Conservation (phyloP, 164 flowering plant genomes). For the Aristolochia fimbriata region DNA sequence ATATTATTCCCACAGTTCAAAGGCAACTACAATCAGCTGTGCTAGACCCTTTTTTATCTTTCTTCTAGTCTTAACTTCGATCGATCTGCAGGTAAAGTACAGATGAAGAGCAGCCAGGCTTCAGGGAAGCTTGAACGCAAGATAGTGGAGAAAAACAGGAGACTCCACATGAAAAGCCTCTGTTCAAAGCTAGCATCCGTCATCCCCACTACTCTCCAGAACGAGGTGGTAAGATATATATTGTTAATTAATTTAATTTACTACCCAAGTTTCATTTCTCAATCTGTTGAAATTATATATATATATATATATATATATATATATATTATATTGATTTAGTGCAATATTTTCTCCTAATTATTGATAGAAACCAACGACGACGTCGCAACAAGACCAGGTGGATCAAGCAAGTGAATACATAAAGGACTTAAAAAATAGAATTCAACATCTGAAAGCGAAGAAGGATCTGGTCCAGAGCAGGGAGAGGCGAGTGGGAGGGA, state of each 20-base stretch:
- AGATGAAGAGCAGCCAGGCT: slow-evolving; percentile 6
- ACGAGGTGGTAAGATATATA: too few relatives aligned
- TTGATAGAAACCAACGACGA: neutral
- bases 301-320: too few relatives aligned
- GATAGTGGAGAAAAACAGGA: slow-evolving; percentile 32
- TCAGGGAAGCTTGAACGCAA: slow-evolving; percentile 30
- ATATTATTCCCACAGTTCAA: neutral
- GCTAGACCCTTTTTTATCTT: too few relatives aligned
- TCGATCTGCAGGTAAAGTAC: too few relatives aligned
- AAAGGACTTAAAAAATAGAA: neutral
- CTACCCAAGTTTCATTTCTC: neutral
- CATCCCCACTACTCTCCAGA: slow-evolving; percentile 14
- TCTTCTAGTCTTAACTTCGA: too few relatives aligned
- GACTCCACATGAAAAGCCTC: slow-evolving; percentile 34
- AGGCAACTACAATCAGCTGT: neutral
- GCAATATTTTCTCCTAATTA: too few relatives aligned
- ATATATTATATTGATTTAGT: too few relatives aligned
- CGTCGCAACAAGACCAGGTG: neutral
- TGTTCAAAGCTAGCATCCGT: slow-evolving; percentile 31
- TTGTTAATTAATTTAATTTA: too few relatives aligned
- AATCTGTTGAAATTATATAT: neutral
- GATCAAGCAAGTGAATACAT: neutral
- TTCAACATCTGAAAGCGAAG: too few relatives aligned
- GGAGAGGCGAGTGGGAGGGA: neutral
- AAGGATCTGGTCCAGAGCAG: too few relatives aligned